Conservation (phyloP, 2,329 filamentous ascomycete species). For the Trichoderma sp. region DNA sequence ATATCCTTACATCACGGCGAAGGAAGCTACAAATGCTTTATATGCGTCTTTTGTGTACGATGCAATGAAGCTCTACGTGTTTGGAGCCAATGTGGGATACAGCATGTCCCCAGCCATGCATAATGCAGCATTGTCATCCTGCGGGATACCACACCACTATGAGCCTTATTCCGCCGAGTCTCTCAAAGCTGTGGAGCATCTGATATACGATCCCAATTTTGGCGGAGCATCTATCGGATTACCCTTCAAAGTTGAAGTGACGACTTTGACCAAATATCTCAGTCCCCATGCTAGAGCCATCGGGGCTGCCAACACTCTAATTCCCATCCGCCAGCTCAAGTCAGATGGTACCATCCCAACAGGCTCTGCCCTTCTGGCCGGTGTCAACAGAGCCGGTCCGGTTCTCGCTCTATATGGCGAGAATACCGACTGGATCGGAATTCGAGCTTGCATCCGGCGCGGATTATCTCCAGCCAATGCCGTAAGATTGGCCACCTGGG, state of each 20-base stretch:
- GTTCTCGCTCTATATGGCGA: conserved; percentile 2
- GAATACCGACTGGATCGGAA: conserved; percentile 13
- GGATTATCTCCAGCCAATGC: conserved; percentile 7
- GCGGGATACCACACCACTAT: conserved; percentile 2
- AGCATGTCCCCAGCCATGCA: conserved; percentile 18
- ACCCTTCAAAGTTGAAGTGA: conserved; percentile 11
- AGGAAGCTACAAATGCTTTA: conserved; percentile 7
- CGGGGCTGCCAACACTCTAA: conserved; percentile 11
- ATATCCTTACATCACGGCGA: conserved; percentile 5
- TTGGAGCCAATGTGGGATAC: conserved; percentile 15
- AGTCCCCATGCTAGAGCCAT: conserved; percentile 11
- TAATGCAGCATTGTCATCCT: conserved; percentile 4
- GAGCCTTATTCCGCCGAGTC: conserved; percentile 5
- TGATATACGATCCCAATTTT: conserved; percentile 7
- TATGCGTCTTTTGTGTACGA: conserved; percentile 13
- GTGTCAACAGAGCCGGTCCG: conserved; percentile 56
- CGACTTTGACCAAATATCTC: conserved; percentile 5
- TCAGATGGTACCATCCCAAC: conserved; percentile 34
- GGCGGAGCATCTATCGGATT: conserved; percentile 14
- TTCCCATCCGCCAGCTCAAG: conserved; percentile 13
- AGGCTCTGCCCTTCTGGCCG: conserved; percentile 75
- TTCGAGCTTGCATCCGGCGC: conserved; percentile 8
- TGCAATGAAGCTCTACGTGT: conserved; percentile 12
- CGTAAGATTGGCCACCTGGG: not conserved
- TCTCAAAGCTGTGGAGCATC: not conserved